Percentiles rank a stretch among this genome's conserved stretches.
Conservation (phyloP, 345 rosid species). For the Populus pruinosa region DNA sequence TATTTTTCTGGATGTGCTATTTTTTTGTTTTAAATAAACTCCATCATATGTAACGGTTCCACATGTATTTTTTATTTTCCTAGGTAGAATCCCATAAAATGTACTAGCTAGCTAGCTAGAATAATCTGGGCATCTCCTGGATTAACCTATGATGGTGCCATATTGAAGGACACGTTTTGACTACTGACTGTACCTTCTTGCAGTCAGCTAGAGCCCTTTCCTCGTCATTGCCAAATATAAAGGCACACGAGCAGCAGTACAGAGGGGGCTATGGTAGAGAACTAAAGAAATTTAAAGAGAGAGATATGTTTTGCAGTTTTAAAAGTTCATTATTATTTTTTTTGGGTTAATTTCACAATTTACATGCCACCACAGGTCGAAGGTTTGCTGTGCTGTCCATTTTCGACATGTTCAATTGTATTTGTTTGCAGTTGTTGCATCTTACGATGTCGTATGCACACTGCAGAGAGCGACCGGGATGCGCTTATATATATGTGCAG, state of each 20-base stretch:
- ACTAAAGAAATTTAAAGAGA: too few relatives aligned
- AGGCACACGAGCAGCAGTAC: slow-evolving; percentile 9
- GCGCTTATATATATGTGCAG: not conserved
- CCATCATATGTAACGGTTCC: too few relatives aligned
- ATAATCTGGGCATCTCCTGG: not conserved
- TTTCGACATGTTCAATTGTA: too few relatives aligned
- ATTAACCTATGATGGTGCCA: not conserved
- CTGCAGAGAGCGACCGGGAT: not conserved
- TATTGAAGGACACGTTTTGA: not conserved
- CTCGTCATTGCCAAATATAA: slow-evolving; percentile 11
- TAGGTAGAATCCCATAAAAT: not conserved
- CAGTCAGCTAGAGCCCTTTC: not conserved
- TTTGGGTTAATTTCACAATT: too few relatives aligned
- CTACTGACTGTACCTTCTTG: not conserved
- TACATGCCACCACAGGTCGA: too few relatives aligned
- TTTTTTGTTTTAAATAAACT: too few relatives aligned
- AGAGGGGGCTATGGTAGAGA: not conserved
- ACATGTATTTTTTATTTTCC: too few relatives aligned
- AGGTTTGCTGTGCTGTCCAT: too few relatives aligned
- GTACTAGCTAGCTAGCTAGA: not conserved
- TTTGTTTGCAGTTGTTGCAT: not conserved
- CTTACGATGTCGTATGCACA: not conserved
- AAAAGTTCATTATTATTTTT: not conserved
- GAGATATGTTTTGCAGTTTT: too few relatives aligned
- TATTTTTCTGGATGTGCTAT: too few relatives aligned